A percentile compares a stretch with the other conserved stretches of the same genome.
phyloP scores from a whole-genome alignment of 805 yeast species.

The Lipomyces starkeyi region DNA sequence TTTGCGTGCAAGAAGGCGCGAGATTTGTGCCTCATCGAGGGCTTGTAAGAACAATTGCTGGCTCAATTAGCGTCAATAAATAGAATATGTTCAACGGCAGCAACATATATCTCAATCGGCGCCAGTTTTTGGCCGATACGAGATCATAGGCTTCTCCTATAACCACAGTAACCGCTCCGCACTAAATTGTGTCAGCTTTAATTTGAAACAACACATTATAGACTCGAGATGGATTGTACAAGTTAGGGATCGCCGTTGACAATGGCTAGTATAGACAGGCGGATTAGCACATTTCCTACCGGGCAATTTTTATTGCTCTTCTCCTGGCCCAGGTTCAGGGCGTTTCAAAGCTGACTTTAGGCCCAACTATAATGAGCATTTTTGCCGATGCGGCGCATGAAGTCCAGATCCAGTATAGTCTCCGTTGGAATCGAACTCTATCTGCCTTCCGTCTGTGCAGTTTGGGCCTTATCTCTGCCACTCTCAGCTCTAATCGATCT shows the following conservation, averaged over 20 bases:
- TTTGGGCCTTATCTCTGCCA: neutral
- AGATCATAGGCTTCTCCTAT: too few species aligned
- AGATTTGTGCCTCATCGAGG: too few species aligned
- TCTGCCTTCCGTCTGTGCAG: neutral
- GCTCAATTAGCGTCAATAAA: too few species aligned
- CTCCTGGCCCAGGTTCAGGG: neutral
- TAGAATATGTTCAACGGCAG: too few species aligned
- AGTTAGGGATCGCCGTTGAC: neutral
- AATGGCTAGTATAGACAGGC: too few species aligned
- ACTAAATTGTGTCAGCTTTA: neutral
- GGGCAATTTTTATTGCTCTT: neutral
- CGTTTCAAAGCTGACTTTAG: neutral
- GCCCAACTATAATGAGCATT: neutral
- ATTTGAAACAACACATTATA: neutral
- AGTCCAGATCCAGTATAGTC: too few species aligned
- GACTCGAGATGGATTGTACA: neutral
- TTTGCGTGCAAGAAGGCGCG: neutral
- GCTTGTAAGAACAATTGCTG: too few species aligned
- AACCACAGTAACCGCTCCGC: neutral
- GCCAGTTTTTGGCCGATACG: too few species aligned
- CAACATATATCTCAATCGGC: too few species aligned
- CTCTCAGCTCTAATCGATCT: too few species aligned
- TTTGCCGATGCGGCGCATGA: too few species aligned
- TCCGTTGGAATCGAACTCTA: neutral
- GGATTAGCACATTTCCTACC: too few species aligned